A percentile compares a stretch with the other conserved stretches of the same genome.
Conservation (phyloP, 2,329 filamentous ascomycete genomes). For the Monilinia fructigena region DNA sequence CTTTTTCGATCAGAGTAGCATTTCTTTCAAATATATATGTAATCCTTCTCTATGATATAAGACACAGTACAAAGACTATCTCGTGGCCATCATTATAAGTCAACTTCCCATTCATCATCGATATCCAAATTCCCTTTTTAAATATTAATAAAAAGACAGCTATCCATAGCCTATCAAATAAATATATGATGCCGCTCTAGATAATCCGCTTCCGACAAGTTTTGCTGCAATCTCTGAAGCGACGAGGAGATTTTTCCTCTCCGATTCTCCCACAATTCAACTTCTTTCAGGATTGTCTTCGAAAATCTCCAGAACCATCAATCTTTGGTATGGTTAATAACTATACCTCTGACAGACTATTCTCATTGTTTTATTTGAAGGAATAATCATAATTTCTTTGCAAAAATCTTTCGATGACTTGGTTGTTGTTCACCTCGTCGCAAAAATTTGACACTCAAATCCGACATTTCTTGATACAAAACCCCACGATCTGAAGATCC, state of each 20-base stretch:
- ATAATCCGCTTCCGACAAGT: background rate
- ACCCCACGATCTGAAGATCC: no score
- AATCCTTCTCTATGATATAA: background rate
- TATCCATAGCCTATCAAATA: background rate
- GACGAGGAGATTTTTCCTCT: background rate
- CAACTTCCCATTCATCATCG: no score
- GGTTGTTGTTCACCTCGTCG: background rate
- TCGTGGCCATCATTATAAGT: background rate
- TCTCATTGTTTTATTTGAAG: background rate
- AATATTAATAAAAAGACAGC: background rate
- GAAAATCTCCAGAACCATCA: no score
- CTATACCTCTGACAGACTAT: background rate
- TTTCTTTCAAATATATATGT: background rate
- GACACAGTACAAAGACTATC: background rate
- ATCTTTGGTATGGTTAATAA: background rate
- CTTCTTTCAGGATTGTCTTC: background rate
- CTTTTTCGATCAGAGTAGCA: background rate
- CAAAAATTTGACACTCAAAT: background rate
- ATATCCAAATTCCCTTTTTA: background rate
- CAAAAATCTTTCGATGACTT: background rate
- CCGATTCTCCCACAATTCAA: background rate
- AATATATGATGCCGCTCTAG: background rate
- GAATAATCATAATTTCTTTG: no score
- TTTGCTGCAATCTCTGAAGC: background rate
- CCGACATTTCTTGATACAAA: background rate